Conservation (phyloP, 345 rosid species). For the Zanthoxylum bungeanum region DNA sequence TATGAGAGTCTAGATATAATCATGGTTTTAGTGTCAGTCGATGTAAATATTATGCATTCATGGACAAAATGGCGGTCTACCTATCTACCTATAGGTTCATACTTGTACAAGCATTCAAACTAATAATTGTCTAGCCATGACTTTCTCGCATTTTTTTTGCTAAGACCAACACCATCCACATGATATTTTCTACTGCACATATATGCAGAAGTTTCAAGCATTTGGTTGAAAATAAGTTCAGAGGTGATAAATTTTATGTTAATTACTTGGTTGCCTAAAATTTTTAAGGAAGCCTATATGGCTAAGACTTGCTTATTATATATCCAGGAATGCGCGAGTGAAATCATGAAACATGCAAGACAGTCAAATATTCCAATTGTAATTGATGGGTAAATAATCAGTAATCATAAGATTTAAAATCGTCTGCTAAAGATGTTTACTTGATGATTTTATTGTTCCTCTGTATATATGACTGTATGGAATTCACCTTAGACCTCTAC, state of each 20-base stretch:
- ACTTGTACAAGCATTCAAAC: neutral
- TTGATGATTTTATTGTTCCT: neutral
- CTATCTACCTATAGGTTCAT: neutral
- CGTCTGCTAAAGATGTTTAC: constrained; percentile 8
- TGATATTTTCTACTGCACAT: neutral
- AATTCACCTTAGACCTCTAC: neutral
- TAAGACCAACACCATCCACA: neutral
- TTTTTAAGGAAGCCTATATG: neutral
- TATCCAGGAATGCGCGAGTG: constrained; percentile 71
- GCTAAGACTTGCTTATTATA: constrained; percentile 2
- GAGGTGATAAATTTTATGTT: neutral
- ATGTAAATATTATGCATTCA: neutral
- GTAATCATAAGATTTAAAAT: neutral
- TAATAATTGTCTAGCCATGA: neutral
- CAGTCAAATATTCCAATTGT: constrained; percentile 69
- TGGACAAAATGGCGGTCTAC: neutral
- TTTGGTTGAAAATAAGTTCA: neutral
- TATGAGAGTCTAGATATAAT: neutral
- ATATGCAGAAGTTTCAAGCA: neutral
- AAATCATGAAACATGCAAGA: constrained; percentile 73
- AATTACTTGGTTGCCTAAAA: neutral
- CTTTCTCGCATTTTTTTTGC: neutral
- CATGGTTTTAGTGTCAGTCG: neutral
- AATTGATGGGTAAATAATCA: constrained; percentile 66
- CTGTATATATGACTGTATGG: neutral